Base-by-base conservation (phyloP, 1,284 basidiomycete genomes). In the Stygiomarasmius scandens region DNA sequence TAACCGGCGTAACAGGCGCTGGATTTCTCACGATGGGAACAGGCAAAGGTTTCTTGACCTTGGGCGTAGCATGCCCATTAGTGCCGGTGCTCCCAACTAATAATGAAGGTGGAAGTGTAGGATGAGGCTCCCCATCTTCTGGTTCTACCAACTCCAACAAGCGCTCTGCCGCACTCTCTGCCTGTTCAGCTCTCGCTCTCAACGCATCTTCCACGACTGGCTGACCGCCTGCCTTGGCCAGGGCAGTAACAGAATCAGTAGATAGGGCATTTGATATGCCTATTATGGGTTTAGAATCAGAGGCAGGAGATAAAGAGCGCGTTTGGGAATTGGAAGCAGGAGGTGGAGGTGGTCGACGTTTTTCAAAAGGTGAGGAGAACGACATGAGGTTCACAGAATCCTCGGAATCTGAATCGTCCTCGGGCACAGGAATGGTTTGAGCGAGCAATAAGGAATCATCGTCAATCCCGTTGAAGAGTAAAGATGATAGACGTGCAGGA, bases 171-270 rank as follows among this genome's bases (percentile, higher is more conserved):
- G 93, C 90, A 66, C 90, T 93, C 67, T 94, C 88, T 0, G 93
- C 94, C 68, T 95, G 93, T 62, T 91, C 90, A 2, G 93, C 93
- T 58, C 92, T 85, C 1, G 91, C 92, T 47, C 87, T 83, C 62
- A 94, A 74, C 29, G 89, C 91, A 67, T 95, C 93, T 66, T 95
- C 93, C 1, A 93, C 83, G 14, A 90, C 77, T 5, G 81, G 79
- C 61, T 82, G 81, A 25, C 74, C 69, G 44, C 67, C 55, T 19
- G 45, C 54, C 36, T 58, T 64, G 16, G 67, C 66, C 46, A 75
- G 72, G 56, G 79, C 79, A 23, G 68, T 69, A 9, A 79, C 67
- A 2, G 83, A 82, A n/a, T 74, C 75, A 3, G 82, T 79, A 0
- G 86, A 88, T 46, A 86, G 67, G 2, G 84, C 75, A 64, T 85